Conservation (phyloP, 202 grass and related monocot genomes). For the Cymbopogon flexuosus region DNA sequence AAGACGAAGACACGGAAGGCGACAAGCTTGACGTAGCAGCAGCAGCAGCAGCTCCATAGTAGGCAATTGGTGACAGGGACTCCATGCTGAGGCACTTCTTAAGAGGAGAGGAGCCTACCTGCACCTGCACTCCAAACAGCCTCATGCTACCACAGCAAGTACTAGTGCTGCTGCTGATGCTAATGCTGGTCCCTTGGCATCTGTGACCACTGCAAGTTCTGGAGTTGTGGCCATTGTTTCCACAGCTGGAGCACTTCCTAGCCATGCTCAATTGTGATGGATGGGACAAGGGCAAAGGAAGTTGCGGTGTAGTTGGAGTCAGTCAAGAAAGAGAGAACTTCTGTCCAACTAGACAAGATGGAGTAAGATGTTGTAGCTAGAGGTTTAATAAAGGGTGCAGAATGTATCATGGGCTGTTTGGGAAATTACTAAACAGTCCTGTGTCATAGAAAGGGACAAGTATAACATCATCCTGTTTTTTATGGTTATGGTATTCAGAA, state of each 20-base stretch:
- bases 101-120: slow-evolving; percentile 39
- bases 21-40: slow-evolving; percentile 21
- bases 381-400: slow-evolving; percentile 16
- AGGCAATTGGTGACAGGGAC: slow-evolving; percentile 23
- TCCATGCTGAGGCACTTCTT: slow-evolving; percentile 59
- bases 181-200: slow-evolving; percentile 5
- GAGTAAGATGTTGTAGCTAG: slow-evolving; percentile 5
- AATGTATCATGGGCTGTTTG: slow-evolving; percentile 4
- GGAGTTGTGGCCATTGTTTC: slow-evolving; percentile 70
- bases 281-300: background rate
- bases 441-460: slow-evolving; percentile 7
- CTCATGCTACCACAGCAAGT: slow-evolving; percentile 33
- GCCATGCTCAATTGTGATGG: slow-evolving; percentile 37
- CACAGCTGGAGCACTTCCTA: slow-evolving; percentile 68
- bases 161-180: background rate
- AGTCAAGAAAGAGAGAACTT: background rate
- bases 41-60: slow-evolving; percentile 4
- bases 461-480: background rate
- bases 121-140: slow-evolving; percentile 64
- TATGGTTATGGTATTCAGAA: slow-evolving; percentile 24
- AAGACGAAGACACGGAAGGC: slow-evolving; percentile 35
- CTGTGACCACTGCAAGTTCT: slow-evolving; percentile 47
- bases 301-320: background rate
- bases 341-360: background rate
- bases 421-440: slow-evolving; percentile 15